Base-by-base conservation (phyloP, 148 eudicot species). In the Chenopodium formosanum region DNA sequence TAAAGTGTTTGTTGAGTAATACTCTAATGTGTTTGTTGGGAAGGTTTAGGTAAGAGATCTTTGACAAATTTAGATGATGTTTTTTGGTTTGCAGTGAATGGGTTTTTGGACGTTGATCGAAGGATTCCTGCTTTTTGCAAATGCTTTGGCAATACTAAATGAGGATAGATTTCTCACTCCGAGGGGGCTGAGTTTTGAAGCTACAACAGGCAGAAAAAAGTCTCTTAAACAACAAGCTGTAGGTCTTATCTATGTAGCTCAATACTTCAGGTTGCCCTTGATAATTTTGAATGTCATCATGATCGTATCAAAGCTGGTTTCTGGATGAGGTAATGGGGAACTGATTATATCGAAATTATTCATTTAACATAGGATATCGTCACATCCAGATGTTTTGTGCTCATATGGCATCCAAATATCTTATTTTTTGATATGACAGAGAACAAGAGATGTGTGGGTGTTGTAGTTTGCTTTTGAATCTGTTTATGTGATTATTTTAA, bases 151-250 rank as follows among this genome's bases (percentile, higher is more conserved):
- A 47, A 91, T 94, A 89, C 75, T 94, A 58, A 94, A 94, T 25
- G 98, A 94, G 84, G 98, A 94, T 66, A 87, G 98, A 32, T 91
- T 94, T 79, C 93, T 94, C 73, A 89, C 90, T 29, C 97, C 97
- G 6, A 92, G 88, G 83, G 94, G 98, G 25, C 86, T 93, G 90
- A 92, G 92, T 89, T 90, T 91, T 85, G 98, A 94, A 79, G 89
- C 84, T 70, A 83, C 88, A 25, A 91, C 91, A 4, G 92, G 91
- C 68, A 73, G 85, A 70, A 87, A 88, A 77, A 88, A 87, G 82
- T 79, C 92, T 1, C 34, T 91, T 9, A 94, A 94, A 85, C 94
- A 91, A 73, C 94, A 90, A 79, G 74, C 90, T 71, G 85, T 92
- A 62, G 98, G 97, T 62, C 93, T 94, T 53, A 92, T 94, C 53